Percentiles rank a stretch among this genome's conserved stretches.
phyloP scores from a whole-genome alignment of 768 basidiomycete genomes.

The Melanogaster broomeanus region DNA sequence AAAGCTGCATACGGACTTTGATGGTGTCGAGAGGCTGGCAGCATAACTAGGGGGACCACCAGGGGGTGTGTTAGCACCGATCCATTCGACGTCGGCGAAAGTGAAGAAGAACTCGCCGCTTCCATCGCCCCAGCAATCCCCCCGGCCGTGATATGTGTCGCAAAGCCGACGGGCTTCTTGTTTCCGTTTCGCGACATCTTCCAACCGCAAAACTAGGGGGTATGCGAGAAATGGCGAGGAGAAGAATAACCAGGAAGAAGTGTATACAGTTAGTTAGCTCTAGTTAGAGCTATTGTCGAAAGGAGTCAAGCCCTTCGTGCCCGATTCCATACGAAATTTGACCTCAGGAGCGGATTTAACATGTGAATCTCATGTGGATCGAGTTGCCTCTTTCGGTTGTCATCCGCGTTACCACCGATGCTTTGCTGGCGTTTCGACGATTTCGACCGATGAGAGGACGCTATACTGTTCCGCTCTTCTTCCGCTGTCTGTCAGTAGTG shows the following conservation, averaged over 20 bases:
- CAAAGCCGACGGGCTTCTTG: slow-evolving; percentile 81
- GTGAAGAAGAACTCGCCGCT: slow-evolving; percentile 54
- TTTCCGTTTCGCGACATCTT: slow-evolving; percentile 56
- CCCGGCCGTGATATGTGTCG: slow-evolving; percentile 91
- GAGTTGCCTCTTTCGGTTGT: slow-evolving; percentile 2
- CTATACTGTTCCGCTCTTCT: slow-evolving; percentile 21
- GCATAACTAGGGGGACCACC: slow-evolving; percentile 52
- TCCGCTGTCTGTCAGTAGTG: slow-evolving; percentile 6
- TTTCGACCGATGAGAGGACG: not conserved
- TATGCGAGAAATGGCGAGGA: not conserved
- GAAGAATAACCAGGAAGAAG: not conserved
- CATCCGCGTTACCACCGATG: slow-evolving; percentile 24
- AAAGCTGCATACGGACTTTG: slow-evolving; percentile 99
- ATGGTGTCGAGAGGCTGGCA: slow-evolving; percentile 98
- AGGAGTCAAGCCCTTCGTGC: slow-evolving; percentile 17
- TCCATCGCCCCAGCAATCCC: slow-evolving; percentile 94
- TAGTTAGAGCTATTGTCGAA: not conserved
- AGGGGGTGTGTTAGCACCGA: slow-evolving; percentile 3
- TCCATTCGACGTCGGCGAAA: not conserved
- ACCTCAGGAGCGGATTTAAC: slow-evolving; percentile 21
- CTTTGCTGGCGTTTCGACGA: not conserved
- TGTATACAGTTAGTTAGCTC: not conserved
- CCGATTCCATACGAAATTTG: slow-evolving; percentile 3
- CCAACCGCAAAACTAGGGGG: slow-evolving; percentile 1
- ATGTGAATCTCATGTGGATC: slow-evolving; percentile 28